Base-by-base conservation (phyloP, 1,139 yeast genomes). In the Pichia sp. region DNA sequence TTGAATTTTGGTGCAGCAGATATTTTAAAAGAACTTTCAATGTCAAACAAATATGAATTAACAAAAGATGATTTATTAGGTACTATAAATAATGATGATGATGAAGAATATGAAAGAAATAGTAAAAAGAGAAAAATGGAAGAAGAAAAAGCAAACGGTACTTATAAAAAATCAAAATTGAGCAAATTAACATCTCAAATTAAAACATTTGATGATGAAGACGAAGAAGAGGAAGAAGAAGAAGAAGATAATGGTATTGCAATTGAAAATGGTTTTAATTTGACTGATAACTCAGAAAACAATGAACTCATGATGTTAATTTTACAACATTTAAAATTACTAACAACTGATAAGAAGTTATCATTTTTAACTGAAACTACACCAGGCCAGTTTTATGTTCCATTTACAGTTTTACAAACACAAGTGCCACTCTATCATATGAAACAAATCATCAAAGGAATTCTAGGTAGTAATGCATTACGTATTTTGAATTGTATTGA, bases 391-490 rank as follows among this genome's bases (percentile, higher is more conserved):
- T 74, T 65, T 53, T 68, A 67, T 56, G 67, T 76, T 42, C 80
- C 80, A 42, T 72, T 68, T 57, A 61, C 67, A 8, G 64, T 73
- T 39, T 59, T 83, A 24, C 65, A 68, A 37, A 69, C 73, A 16
- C 57, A 65, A 7, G 63, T 86, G 36, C 78, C 79, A 57, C 75
- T 76, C 40, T 68, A 71, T 46, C 77, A 79, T 20, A 82, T 59
- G 47, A 62, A 61, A 42, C 66, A 62, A 48, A 54, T 60, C 27
- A 39, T 64, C 15, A 57, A 54, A 44, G 48, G 53, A 15, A 50
- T 60, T 3, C 53, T 65, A 43, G 69, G 68, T 1, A 52, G 53
- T 7, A 55, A 59, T 18, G 44, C 61, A 6, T 45, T 63, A 15
- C 50, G 66, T 25, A 49, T 65, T 1, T 36, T 63, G 18, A 65